Percentiles rank a stretch among this genome's conserved stretches.
Evolutionary conservation across 768 basidiomycete genomes (phyloP).

Genomic region (Amanita polypyramis): DNA sequence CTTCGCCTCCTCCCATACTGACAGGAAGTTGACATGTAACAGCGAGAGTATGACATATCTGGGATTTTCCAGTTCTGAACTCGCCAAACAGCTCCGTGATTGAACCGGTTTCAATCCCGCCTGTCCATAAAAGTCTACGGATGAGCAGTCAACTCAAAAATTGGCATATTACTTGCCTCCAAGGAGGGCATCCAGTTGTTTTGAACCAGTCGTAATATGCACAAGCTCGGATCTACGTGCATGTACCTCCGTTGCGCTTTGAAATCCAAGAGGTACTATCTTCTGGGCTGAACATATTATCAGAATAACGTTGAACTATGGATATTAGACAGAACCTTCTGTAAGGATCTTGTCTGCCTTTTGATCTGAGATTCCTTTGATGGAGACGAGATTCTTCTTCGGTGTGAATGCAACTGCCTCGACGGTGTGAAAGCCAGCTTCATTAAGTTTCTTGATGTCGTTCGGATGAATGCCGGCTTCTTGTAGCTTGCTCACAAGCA

Average conservation of each 20-base stretch:
- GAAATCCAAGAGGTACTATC: slow-evolving; percentile 94
- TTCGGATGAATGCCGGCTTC: slow-evolving; percentile 84
- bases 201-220: slow-evolving; percentile 93
- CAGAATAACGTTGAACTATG: slow-evolving; percentile 1
- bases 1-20: slow-evolving; percentile 97
- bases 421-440: slow-evolving; percentile 88
- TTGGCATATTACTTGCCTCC: slow-evolving; percentile 49
- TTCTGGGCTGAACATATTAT: slow-evolving; percentile 59
- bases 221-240: slow-evolving; percentile 91
- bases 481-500: slow-evolving; percentile 76
- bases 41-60: slow-evolving; percentile 95
- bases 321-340: slow-evolving; percentile 51
- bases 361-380: slow-evolving; percentile 94
- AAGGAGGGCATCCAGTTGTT: slow-evolving; percentile 89
- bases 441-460: slow-evolving; percentile 91
- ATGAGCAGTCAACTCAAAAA: slow-evolving; percentile 8
- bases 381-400: slow-evolving; percentile 81
- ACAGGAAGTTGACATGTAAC: slow-evolving; percentile 97
- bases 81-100: slow-evolving; percentile 98
- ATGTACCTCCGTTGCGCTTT: slow-evolving; percentile 96
- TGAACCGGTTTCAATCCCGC: slow-evolving; percentile 95
- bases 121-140: slow-evolving; percentile 24
- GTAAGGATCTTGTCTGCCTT: slow-evolving; percentile 95
- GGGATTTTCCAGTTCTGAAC: slow-evolving; percentile 97
- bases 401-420: slow-evolving; percentile 96